A percentile compares a stretch with the other conserved stretches of the same genome.
phyloP scores from a whole-genome alignment of 2,329 filamentous ascomycete species.

The Colletotrichum tabaci region DNA sequence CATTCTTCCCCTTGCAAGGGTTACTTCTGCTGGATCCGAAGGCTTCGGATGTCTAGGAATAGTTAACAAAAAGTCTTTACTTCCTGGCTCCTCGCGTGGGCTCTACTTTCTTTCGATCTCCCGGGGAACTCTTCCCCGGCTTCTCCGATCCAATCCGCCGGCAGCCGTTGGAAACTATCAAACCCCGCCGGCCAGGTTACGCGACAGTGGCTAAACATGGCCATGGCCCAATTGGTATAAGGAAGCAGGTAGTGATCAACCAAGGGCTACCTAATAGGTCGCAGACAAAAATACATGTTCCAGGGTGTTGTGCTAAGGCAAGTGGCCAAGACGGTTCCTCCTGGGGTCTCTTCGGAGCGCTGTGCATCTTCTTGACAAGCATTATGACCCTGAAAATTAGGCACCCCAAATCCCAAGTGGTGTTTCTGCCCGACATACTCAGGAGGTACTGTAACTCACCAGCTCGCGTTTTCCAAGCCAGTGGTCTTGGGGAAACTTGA shows the following conservation, averaged over 20 bases:
- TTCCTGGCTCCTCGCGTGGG: constrained; percentile 12
- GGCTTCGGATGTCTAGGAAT: constrained; percentile 1
- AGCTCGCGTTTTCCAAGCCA: background rate
- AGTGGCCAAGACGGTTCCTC: too few relatives aligned
- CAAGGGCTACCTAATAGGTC: constrained; percentile 4
- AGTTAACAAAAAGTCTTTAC: background rate
- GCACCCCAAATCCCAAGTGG: background rate
- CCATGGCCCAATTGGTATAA: background rate
- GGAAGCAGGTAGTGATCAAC: background rate
- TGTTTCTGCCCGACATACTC: background rate
- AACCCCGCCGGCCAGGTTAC: background rate
- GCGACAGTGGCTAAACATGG: background rate
- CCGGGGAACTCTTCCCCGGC: constrained; percentile 2
- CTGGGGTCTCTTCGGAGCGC: too few relatives aligned
- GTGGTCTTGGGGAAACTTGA: background rate
- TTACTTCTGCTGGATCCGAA: background rate
- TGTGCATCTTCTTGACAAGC: too few relatives aligned
- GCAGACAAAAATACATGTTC: background rate
- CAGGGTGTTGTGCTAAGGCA: background rate
- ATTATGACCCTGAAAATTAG: background rate
- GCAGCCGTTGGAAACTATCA: constrained; percentile 25
- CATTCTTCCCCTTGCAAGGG: background rate
- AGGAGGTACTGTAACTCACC: background rate
- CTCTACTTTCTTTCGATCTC: constrained; percentile 2
- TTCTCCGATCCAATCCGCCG: background rate